Evolutionary conservation across 2,329 filamentous ascomycete species (phyloP).

Genomic region (Dendrostoma leiphaemia): DNA sequence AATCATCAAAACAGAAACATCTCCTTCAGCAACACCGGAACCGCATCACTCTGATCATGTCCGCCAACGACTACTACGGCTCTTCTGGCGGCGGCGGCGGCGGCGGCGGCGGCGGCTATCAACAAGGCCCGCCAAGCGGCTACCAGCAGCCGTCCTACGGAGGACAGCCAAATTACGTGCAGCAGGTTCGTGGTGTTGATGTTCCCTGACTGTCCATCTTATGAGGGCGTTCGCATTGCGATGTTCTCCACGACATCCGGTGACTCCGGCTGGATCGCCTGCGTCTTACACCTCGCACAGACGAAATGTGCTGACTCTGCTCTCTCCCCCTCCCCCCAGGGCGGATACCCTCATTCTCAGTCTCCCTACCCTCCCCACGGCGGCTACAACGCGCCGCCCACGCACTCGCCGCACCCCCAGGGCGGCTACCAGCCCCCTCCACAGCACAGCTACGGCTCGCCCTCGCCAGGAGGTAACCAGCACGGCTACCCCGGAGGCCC

Average conservation of each 20-base stretch:
- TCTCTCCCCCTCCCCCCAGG: conserved; percentile 19
- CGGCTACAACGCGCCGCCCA: conserved; percentile 16
- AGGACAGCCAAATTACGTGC: conserved; percentile 22
- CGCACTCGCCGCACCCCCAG: conserved; percentile 22
- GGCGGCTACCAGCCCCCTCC: conserved; percentile 22
- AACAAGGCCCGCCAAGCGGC: conserved; percentile 19
- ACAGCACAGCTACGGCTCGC: conserved; percentile 22
- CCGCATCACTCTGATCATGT: conserved; percentile 18
- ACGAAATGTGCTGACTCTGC: conserved; percentile 12
- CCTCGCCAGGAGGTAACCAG: conserved; percentile 26
- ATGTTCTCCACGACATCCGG: neutral
- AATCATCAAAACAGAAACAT: neutral
- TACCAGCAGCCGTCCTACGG: conserved; percentile 19
- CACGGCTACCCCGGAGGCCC: conserved; percentile 31
- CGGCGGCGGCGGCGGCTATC: conserved; percentile 9
- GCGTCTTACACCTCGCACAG: conserved; percentile 21
- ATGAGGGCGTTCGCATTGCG: neutral
- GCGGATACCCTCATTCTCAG: conserved; percentile 17
- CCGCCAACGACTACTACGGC: conserved; percentile 24
- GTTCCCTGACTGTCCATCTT: too few relatives aligned
- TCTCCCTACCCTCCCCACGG: conserved; percentile 14
- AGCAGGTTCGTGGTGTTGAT: conserved; percentile 22
- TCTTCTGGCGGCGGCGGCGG: conserved; percentile 2
- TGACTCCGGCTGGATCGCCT: conserved; percentile 23
- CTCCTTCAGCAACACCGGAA: neutral